Evolutionary conservation across 108 stramenopile species (phyloP), one percentile per base, ranked within the genome.

Genomic region (Seminavis robusta): DNA sequence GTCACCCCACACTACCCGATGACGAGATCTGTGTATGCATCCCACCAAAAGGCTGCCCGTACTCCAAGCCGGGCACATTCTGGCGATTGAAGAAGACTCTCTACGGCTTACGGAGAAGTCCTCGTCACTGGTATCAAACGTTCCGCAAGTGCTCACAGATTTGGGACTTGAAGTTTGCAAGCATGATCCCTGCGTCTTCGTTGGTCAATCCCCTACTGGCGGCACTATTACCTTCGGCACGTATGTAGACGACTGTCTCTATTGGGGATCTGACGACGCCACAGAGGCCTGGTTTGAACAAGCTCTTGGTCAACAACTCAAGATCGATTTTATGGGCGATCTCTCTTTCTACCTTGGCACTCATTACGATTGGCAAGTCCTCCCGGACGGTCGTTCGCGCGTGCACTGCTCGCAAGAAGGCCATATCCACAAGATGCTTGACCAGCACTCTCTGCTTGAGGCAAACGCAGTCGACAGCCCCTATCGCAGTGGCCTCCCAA

Each of bases 391-490:
- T 0, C 11, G 47, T 11, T 5, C 64, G n/a, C 52, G 49, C 0
- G 69, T 64, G 3, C 62, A 58, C 33, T 33, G 63, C 17, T 64
- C 32, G 10, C 69, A 70, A 58, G 29, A 54, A 11, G 69, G 55
- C 5, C 64, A 57, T 15, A 33, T 56, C 0, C 49, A 57, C 20
- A 33, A 58, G 21, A 32, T 48, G 0, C 54, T 49, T 26, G 39
- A 70, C 26, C 31, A 42, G 3, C 52, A 56, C 30, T 39, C 38
- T 1, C 5, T 63, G 4, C 20, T 40, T 21, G 13, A 28, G 0
- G 28, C 34, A 16, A 58, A 56, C 15, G 0, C 13, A 21, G 10
- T 27, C 25, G 30, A 10, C 31, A 64, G 42, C 1, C 69, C 69
- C 7, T 70, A 70, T 28, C 50, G 69, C 1, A 58, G 56, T n/a